Conservation (phyloP, 257 asterid species). For the Penstemon eatonii region DNA sequence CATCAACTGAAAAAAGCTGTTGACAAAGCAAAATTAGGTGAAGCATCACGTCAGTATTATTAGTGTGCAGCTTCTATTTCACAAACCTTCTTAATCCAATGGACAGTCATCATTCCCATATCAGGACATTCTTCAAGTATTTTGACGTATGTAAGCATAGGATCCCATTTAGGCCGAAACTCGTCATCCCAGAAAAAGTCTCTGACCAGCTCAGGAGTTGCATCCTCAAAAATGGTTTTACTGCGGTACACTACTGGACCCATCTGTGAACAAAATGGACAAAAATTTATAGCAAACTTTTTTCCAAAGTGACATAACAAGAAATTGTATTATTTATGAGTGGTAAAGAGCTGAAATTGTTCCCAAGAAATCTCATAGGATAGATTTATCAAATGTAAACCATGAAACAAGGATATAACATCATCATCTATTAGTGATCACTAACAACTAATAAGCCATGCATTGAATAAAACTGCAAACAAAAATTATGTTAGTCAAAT, state of each 20-base stretch:
- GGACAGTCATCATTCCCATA: slow-evolving; percentile 73
- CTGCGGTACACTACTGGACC: slow-evolving; percentile 72
- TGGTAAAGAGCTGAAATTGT: slow-evolving; percentile 11
- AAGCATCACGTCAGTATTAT: slow-evolving; percentile 3
- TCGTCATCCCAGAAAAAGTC: slow-evolving; percentile 98
- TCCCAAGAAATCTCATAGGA: background rate
- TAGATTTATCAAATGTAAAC: background rate
- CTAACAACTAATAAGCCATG: background rate
- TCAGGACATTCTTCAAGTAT: slow-evolving; percentile 68
- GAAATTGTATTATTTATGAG: slow-evolving; percentile 6
- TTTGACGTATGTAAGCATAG: slow-evolving; percentile 68
- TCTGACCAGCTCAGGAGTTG: slow-evolving; percentile 80
- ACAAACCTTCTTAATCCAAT: slow-evolving; percentile 89
- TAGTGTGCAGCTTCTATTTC: background rate
- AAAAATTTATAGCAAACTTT: background rate
- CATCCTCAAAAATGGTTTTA: slow-evolving; percentile 85
- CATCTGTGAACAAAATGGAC: slow-evolving; percentile 41
- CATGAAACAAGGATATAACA: too few relatives aligned
- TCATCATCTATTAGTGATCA: background rate
- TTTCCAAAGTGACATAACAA: slow-evolving; percentile 2
- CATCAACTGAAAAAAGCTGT: slow-evolving; percentile 15
- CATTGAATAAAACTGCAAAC: background rate
- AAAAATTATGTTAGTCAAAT: background rate
- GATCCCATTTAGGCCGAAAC: slow-evolving; percentile 85
- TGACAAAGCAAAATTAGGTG: slow-evolving; percentile 16